Evolutionary conservation across 2,329 filamentous ascomycete genomes (phyloP), one percentile per base, ranked within the genome.

Genomic region (Ophiosphaerella narmari): DNA sequence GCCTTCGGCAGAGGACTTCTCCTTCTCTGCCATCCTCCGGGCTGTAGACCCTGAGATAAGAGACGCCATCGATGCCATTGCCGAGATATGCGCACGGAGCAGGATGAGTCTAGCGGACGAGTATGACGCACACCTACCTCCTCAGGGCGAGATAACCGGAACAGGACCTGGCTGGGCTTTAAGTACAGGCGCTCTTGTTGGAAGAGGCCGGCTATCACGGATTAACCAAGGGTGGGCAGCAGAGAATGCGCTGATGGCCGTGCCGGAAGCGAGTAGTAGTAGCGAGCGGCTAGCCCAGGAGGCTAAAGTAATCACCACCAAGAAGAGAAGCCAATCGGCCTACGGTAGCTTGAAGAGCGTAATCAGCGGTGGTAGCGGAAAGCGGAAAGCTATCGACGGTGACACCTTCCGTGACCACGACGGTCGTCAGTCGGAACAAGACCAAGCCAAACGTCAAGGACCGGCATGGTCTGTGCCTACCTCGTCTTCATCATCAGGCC

Each of bases 11-110:
- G 74, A 80, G 18, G 79, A 80, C 46, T 84, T 83, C 63, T 79
- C 79, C 42, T 83, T 84, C 57, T 79, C 79, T 26, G 77, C 77
- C 24, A 83, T 84, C 50, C 71, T 84, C 12, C 75, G 76, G 21
- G 80, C 82, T 24, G 80, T 84, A 47, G 81, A 85, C 48, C 78
- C 81, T 11, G 82, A 86, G 57, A 82, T 86, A 39, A 74, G 80
- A 54, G 72, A 73, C 12, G 83, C 83, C 8, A 77, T 86, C 45
- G 81, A 86, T 61, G 81, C 82, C 13, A 86, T 86, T 57, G 82
- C 83, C 21, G 82, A 85, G 59, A 85, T 86, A 52, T 84, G 82
- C 57, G 83, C 84, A 3, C 77, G 82, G 51, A 86, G 82, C 67
- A 80, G 79, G 57, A 73, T 85, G 62, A 85, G 82, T 59, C 71